A percentile compares a stretch with the other conserved stretches of the same genome.
Conservation (phyloP, 2,329 filamentous ascomycete genomes). For the Sporothrix pallida region DNA sequence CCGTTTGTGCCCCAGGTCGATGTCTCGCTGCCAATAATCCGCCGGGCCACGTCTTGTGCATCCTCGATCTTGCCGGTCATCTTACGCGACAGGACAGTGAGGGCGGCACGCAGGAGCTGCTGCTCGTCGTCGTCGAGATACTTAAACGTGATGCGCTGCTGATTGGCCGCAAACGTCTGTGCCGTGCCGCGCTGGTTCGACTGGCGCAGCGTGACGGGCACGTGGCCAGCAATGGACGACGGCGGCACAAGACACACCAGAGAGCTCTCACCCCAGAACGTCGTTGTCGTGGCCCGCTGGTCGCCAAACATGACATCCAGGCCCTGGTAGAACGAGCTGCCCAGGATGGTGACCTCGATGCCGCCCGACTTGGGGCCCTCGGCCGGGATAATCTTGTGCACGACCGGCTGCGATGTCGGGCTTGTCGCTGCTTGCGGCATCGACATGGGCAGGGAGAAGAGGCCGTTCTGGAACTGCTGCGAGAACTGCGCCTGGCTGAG, state of each 20-base stretch:
- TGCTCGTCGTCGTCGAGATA: conserved; percentile 76
- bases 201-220: conserved; percentile 72
- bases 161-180: conserved; percentile 47
- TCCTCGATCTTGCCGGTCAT: conserved; percentile 68
- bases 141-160: conserved; percentile 63
- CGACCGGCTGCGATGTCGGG: conserved; percentile 56
- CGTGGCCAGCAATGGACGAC: conserved; percentile 67
- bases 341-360: conserved; percentile 84
- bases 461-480: conserved; percentile 54
- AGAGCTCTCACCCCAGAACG: conserved; percentile 80
- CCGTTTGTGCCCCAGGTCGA: conserved; percentile 53
- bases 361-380: conserved; percentile 84
- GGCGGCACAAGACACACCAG: conserved; percentile 80
- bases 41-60: conserved; percentile 65
- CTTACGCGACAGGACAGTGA: conserved; percentile 65
- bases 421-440: conserved; percentile 43
- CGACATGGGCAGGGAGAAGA: conserved; percentile 58
- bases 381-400: conserved; percentile 81
- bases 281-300: conserved; percentile 69
- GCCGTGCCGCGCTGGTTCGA: conserved; percentile 47
- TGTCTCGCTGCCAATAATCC: conserved; percentile 59
- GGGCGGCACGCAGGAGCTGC: conserved; percentile 69
- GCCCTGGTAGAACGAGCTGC: conserved; percentile 75
- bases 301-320: conserved; percentile 85
- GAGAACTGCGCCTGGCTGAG: conserved; percentile 50